A percentile compares a stretch with the other conserved stretches of the same genome.
Conservation (phyloP, 441 rosid species). For the Corymbia citriodora region DNA sequence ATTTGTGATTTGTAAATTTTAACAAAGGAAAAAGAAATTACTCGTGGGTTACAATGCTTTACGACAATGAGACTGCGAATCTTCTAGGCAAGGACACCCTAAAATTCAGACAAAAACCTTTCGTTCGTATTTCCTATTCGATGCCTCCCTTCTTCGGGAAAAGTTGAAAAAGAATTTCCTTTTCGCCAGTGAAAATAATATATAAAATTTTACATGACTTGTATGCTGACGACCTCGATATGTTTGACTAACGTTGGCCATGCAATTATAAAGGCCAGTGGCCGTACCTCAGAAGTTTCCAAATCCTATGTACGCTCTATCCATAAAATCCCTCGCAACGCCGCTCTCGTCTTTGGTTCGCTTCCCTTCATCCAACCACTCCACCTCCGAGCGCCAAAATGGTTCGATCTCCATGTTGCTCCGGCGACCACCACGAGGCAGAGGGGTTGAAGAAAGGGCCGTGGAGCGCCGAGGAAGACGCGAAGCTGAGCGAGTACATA, state of each 20-base stretch:
- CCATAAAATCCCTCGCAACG: slow-evolving; percentile 11
- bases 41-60: not conserved
- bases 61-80: no score
- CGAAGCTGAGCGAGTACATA: slow-evolving; percentile 22
- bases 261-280: not conserved
- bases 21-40: not conserved
- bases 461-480: slow-evolving; percentile 35
- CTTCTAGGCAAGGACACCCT: not conserved
- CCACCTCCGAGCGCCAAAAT: not conserved
- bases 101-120: not conserved
- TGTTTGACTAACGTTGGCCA: not conserved
- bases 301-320: not conserved
- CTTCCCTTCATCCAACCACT: not conserved
- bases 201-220: not conserved
- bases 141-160: not conserved
- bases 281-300: not conserved
- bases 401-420: slow-evolving; percentile 22
- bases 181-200: not conserved
- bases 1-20: not conserved
- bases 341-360: slow-evolving; percentile 10
- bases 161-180: not conserved
- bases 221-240: not conserved
- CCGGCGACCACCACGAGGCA: not conserved
- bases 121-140: not conserved
- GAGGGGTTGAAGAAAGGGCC: slow-evolving; percentile 32